A percentile compares a stretch with the other conserved stretches of the same genome.
Conservation (phyloP, 2,329 filamentous ascomycete species). For the Curvularia lunata region DNA sequence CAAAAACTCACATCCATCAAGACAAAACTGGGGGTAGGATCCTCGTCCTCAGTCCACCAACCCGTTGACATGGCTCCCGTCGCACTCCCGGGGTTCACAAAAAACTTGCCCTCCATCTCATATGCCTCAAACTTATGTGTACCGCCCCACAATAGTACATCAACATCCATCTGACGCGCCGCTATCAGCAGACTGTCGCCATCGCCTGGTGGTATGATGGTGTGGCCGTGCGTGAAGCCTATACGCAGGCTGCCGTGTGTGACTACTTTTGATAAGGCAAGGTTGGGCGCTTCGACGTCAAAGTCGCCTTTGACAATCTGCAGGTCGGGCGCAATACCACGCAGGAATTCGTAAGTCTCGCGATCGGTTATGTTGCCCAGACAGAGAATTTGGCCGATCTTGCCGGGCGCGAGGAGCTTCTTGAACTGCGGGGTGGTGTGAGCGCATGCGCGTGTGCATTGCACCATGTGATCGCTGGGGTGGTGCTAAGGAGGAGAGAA, state of each 20-base stretch:
- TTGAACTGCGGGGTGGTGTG: slow-evolving; percentile 49
- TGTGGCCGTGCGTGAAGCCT: slow-evolving; percentile 74
- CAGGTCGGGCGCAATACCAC: slow-evolving; percentile 64
- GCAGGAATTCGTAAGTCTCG: slow-evolving; percentile 64
- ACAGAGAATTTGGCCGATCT: slow-evolving; percentile 65
- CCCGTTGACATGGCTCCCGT: slow-evolving; percentile 69
- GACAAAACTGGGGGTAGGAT: slow-evolving; percentile 89
- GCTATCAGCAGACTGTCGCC: slow-evolving; percentile 71
- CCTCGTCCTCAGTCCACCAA: slow-evolving; percentile 64
- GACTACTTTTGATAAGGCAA: slow-evolving; percentile 71
- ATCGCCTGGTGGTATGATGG: slow-evolving; percentile 72
- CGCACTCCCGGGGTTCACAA: slow-evolving; percentile 72
- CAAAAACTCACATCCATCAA: slow-evolving; percentile 88
- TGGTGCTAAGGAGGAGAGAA: not conserved
- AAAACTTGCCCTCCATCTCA: slow-evolving; percentile 75
- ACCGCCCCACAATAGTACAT: slow-evolving; percentile 72
- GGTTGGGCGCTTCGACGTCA: slow-evolving; percentile 69
- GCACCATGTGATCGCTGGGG: slow-evolving; percentile 5
- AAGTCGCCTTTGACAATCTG: slow-evolving; percentile 75
- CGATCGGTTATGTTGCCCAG: slow-evolving; percentile 65
- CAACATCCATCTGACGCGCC: slow-evolving; percentile 73
- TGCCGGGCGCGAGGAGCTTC: slow-evolving; percentile 64
- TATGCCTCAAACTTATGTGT: slow-evolving; percentile 75
- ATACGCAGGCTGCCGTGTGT: slow-evolving; percentile 72
- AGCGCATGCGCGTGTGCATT: slow-evolving; percentile 5